Evolutionary conservation across 305 asterid genomes (phyloP).

Genomic region (Fraxinus nigra): DNA sequence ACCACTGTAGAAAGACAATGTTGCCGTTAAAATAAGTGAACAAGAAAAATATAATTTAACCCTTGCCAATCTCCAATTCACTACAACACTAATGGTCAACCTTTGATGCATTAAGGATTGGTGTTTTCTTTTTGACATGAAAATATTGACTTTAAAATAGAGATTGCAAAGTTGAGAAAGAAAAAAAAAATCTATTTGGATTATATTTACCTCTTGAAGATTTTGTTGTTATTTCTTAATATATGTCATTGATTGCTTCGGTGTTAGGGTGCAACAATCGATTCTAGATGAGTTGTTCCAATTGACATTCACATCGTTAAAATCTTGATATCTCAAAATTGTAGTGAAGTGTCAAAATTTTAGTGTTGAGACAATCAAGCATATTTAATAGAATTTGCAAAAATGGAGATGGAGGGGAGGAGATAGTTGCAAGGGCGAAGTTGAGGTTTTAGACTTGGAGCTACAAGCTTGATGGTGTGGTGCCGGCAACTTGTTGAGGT

Average conservation of each 20-base stretch:
- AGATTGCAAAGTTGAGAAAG: neutral
- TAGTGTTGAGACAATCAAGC: neutral
- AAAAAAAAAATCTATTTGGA: neutral
- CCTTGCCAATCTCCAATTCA: neutral
- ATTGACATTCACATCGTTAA: neutral
- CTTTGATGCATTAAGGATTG: neutral
- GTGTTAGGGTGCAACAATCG: neutral
- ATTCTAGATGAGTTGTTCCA: neutral
- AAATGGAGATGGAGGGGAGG: neutral
- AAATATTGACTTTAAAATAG: neutral
- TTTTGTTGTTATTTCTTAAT: neutral
- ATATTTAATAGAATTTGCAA: neutral
- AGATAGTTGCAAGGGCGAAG: neutral
- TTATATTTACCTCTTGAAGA: neutral
- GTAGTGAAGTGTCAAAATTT: neutral
- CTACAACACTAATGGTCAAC: neutral
- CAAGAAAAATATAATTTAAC: neutral
- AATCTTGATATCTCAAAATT: neutral
- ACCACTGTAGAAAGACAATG: neutral
- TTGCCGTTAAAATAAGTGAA: neutral
- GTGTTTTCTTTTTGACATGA: neutral
- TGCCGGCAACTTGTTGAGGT: neutral
- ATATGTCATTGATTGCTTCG: neutral
- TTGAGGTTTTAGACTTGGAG: neutral
- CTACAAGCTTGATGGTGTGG: neutral